Conservation (phyloP, 202 grass and related monocot genomes). For the Digitaria exilis region DNA sequence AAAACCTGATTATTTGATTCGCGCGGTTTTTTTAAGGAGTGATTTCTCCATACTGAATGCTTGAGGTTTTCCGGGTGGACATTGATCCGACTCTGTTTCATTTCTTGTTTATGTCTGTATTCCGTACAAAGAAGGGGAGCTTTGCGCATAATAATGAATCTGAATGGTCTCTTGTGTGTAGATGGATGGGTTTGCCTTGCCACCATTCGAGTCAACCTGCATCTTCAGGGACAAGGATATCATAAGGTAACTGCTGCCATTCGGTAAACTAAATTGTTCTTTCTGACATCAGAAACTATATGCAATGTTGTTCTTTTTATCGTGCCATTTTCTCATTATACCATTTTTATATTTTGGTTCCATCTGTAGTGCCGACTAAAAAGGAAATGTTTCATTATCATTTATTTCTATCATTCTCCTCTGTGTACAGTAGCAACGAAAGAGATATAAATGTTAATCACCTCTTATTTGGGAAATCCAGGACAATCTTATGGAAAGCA, state of each 20-base stretch:
- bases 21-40: background rate
- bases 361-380: background rate
- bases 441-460: background rate
- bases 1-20: slow-evolving; percentile 1
- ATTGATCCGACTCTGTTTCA: background rate
- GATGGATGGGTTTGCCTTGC: slow-evolving; percentile 87
- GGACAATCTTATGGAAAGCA: slow-evolving; percentile 16
- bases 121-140: background rate
- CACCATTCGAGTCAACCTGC: slow-evolving; percentile 66
- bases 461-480: slow-evolving; percentile 4
- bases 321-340: background rate
- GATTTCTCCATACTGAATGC: background rate
- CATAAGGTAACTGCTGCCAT: slow-evolving; percentile 60
- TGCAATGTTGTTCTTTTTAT: background rate
- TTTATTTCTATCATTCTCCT: background rate
- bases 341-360: background rate
- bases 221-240: slow-evolving; percentile 91
- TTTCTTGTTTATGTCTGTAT: background rate
- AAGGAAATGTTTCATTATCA: slow-evolving; percentile 2
- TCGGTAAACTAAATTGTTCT: slow-evolving; percentile 11
- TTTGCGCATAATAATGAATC: slow-evolving; percentile 18
- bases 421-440: background rate
- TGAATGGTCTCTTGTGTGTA: slow-evolving; percentile 42
- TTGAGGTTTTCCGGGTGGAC: slow-evolving; percentile 6
- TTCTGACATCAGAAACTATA: background rate